These are phyloP conservation scores for Cyberlindnera japonica DNA, from an alignment of 805 yeast genomes.

Conservation along the genomic window DNA sequence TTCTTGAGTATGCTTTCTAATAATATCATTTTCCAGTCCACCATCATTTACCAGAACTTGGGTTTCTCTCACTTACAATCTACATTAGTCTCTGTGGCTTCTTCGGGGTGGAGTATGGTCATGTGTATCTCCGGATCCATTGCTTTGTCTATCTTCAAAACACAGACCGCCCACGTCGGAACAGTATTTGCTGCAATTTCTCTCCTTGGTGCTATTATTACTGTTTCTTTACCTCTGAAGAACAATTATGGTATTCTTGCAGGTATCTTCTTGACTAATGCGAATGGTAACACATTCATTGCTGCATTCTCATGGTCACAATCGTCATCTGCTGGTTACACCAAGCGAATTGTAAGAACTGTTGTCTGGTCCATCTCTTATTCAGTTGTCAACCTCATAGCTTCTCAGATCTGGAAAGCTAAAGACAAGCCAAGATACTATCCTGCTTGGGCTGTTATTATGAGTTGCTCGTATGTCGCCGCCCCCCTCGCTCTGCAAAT, in stretches of 20 bases:
- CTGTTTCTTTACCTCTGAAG: conserved; percentile 36
- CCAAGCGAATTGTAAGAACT: conserved; percentile 41
- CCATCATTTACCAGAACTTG: conserved; percentile 38
- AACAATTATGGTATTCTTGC: conserved; percentile 33
- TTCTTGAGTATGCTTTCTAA: conserved; percentile 45
- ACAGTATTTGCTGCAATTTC: conserved; percentile 20
- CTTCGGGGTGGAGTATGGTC: conserved; percentile 23
- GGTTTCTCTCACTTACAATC: conserved; percentile 37
- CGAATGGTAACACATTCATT: conserved; percentile 31
- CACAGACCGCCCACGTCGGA: conserved; percentile 31
- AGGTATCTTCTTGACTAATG: conserved; percentile 27
- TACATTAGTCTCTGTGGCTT: conserved; percentile 46
- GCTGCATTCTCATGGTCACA: conserved; percentile 20
- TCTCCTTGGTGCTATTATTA: conserved; percentile 36
- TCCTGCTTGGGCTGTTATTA: conserved; percentile 46
- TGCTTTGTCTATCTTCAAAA: conserved; percentile 27
- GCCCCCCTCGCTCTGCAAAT: conserved; percentile 35
- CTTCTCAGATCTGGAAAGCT: conserved; percentile 46
- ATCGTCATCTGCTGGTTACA: conserved; percentile 36
- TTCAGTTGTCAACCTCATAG: conserved; percentile 40
- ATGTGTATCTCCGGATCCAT: conserved; percentile 32
- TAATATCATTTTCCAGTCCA: conserved; percentile 44
- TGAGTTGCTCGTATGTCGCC: conserved; percentile 39
- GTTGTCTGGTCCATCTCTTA: conserved; percentile 37
- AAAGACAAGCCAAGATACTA: conserved; percentile 40